Evolutionary conservation across 2,329 filamentous ascomycete genomes (phyloP), one percentile per base, ranked within the genome.

Genomic region (Coniella lustricola): DNA sequence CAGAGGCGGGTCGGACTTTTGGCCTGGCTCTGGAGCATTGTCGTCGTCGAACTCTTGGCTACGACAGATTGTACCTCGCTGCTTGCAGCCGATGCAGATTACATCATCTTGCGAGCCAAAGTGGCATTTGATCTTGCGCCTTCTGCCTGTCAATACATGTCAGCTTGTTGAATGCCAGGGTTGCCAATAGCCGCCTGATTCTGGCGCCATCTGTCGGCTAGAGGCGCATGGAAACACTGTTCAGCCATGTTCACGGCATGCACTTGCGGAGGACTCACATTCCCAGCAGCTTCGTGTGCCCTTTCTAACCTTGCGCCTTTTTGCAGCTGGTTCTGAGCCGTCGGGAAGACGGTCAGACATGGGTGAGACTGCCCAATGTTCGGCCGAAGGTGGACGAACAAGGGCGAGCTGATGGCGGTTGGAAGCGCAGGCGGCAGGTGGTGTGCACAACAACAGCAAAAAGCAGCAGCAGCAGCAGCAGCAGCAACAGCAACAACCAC

Each of bases 231-330:
- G 4, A 13, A 16, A 18, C 4, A 17, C 16, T 16, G 34, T 9
- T 16, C 34, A 5, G 25, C 25, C 29, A 37, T 41, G 14, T 39
- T 8, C 29, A 3, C 4, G 22, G 14, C 17, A 32, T 14, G 25
- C 10, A 29, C 25, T 29, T 29, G 25, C 5, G 20, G 41, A 13
- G 18, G 7, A 58, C 65, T 67, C 64, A 70, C 74, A 77, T 59
- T 77, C 73, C 73, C 73, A 77, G 56, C 74, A 77, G 54, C 73
- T 76, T 52, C 68, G 69, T 2, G 75, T 78, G n/a, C 75, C 74
- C 52, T 77, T 77, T 16, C 72, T 70, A 20, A 74, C 56, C 55
- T 68, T 74, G 44, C 69, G 64, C 44, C 69, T 63, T 56, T 68
- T 67, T 22, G 60, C 52, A 20, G 60, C 62, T 13, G 54, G 50